phyloP scores from a whole-genome alignment of 495 filamentous ascomycete genomes.

The Podospora conica region DNA sequence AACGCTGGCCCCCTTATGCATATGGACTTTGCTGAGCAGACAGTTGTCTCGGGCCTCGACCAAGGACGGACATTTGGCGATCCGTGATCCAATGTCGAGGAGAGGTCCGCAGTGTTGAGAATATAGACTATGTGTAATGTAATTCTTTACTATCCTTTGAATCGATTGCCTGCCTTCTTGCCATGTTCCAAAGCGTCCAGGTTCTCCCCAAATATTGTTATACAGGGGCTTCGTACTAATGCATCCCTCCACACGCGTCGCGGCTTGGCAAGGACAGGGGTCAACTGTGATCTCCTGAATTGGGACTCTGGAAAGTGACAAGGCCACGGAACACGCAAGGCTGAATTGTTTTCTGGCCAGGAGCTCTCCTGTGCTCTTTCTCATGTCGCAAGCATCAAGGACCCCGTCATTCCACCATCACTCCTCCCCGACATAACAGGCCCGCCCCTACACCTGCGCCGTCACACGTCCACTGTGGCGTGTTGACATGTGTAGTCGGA shows the following conservation, averaged over 20 bases:
- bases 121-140: no score
- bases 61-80: not conserved
- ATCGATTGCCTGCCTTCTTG: no score
- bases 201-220: not conserved
- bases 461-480: not conserved
- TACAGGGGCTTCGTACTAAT: not conserved
- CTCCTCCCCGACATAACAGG: not conserved
- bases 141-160: no score
- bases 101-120: not conserved
- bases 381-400: not conserved
- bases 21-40: no score
- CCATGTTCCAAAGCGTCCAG: no score
- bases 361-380: not conserved
- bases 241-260: not conserved
- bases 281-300: not conserved
- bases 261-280: not conserved
- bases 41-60: not conserved
- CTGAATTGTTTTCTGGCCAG: not conserved
- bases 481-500: not conserved
- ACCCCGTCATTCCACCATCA: not conserved
- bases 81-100: not conserved
- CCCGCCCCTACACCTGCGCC: not conserved
- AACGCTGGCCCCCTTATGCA: conserved; percentile 4
- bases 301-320: not conserved
- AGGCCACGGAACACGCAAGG: not conserved